Evolutionary conservation across 1,284 basidiomycete species (phyloP).

Genomic region (Polyporus tsugae): DNA sequence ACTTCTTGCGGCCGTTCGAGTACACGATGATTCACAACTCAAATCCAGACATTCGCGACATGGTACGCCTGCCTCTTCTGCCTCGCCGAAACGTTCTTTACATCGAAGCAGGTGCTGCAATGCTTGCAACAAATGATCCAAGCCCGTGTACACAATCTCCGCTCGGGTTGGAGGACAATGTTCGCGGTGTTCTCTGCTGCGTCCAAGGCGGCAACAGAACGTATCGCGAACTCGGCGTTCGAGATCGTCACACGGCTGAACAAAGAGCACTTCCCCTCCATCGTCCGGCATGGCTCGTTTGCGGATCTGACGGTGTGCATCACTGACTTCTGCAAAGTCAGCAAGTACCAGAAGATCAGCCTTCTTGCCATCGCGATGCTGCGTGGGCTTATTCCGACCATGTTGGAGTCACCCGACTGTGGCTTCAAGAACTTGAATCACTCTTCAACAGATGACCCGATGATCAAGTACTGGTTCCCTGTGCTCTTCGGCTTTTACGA

Average conservation of each 20-base stretch:
- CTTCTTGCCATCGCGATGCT: constrained; percentile 97
- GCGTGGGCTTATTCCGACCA: constrained; percentile 89
- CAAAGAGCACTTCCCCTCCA: constrained; percentile 89
- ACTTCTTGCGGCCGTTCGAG: constrained; percentile 98
- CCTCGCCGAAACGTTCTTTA: constrained; percentile 6
- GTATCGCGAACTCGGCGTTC: constrained; percentile 93
- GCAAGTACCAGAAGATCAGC: constrained; percentile 98
- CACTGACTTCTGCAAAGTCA: constrained; percentile 99
- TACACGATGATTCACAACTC: constrained; percentile 97
- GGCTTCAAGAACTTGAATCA: constrained; percentile 56
- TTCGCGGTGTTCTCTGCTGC: constrained; percentile 98
- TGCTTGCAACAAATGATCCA: constrained; percentile 99
- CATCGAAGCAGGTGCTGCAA: constrained; percentile 78
- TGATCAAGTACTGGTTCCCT: constrained; percentile 98
- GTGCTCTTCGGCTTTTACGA: constrained; percentile 98
- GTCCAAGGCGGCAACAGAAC: constrained; percentile 93
- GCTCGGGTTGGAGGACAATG: constrained; percentile 99
- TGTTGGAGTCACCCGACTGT: constrained; percentile 89
- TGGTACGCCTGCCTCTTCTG: constrained; percentile 64
- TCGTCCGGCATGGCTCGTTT: constrained; percentile 94
- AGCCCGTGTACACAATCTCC: constrained; percentile 92
- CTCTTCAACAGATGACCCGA: constrained; percentile 72
- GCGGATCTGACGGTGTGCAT: constrained; percentile 97
- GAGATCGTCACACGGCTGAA: constrained; percentile 95
- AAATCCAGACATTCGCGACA: constrained; percentile 95